These are phyloP conservation scores for Fusarium bactridioides DNA, from an alignment of 2,329 filamentous ascomycete genomes.

Conservation along the genomic window DNA sequence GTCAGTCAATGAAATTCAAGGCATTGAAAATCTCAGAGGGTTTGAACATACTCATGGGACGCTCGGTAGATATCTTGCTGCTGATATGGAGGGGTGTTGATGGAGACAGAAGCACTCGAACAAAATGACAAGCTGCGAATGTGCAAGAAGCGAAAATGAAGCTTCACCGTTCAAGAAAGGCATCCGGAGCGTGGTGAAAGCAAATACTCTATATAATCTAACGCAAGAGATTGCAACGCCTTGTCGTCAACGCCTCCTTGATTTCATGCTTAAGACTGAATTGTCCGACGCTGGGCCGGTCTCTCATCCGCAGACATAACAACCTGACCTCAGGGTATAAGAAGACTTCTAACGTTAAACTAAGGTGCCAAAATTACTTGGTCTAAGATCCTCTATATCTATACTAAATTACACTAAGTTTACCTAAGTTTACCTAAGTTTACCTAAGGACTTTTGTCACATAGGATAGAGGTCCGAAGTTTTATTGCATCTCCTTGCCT, in stretches of 20 bases:
- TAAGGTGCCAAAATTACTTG: too few species aligned
- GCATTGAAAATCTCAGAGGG: accelerated
- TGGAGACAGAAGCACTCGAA: background rate
- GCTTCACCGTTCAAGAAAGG: background rate
- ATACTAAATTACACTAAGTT: too few species aligned
- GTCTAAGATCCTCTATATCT: too few species aligned
- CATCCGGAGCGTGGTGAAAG: too few species aligned
- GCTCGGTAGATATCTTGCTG: background rate
- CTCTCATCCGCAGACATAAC: background rate
- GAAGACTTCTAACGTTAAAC: too few species aligned
- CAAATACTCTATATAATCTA: background rate
- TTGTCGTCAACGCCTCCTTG: background rate
- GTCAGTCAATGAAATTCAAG: accelerated
- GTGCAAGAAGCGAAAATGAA: background rate
- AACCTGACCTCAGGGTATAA: too few species aligned
- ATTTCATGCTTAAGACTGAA: background rate
- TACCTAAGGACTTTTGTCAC: too few species aligned
- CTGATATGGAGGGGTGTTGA: background rate
- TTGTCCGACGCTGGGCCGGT: background rate
- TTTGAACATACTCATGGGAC: background rate
- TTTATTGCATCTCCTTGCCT: background rate
- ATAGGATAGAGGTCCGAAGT: too few species aligned
- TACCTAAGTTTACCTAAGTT: too few species aligned
- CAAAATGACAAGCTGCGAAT: background rate
- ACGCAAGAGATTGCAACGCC: background rate